Evolutionary conservation across 148 eudicot species (phyloP).

Genomic region (Limonium bicolor): DNA sequence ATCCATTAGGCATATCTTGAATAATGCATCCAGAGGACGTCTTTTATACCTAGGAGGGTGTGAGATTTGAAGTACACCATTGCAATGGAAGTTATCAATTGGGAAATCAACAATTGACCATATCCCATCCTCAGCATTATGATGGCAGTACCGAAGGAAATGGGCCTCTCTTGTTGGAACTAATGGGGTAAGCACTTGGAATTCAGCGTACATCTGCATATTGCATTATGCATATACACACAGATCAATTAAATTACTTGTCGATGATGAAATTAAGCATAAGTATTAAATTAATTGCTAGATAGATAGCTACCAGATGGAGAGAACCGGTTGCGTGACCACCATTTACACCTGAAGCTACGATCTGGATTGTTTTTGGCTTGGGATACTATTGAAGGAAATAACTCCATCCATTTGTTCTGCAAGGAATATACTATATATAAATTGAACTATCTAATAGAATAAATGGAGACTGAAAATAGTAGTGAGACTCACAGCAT

Average conservation of each 20-base stretch:
- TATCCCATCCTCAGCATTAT: slow-evolving; percentile 17
- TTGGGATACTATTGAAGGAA: slow-evolving; percentile 72
- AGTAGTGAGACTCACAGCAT: slow-evolving; percentile 53
- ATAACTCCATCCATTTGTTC: slow-evolving; percentile 83
- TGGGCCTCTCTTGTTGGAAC: slow-evolving; percentile 34
- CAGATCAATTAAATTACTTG: too few relatives aligned
- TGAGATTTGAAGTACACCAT: not conserved
- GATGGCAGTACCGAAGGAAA: slow-evolving; percentile 29
- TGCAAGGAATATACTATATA: not conserved
- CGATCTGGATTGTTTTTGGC: slow-evolving; percentile 72
- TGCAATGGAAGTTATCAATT: slow-evolving; percentile 19
- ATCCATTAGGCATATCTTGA: slow-evolving; percentile 34
- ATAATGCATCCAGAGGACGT: slow-evolving; percentile 45
- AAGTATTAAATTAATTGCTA: not conserved
- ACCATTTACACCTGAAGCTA: slow-evolving; percentile 52
- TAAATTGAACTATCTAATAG: not conserved
- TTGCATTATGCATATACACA: not conserved
- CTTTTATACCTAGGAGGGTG: slow-evolving; percentile 12
- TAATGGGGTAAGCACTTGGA: slow-evolving; percentile 33
- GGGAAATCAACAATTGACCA: slow-evolving; percentile 58
- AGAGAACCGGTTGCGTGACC: slow-evolving; percentile 82
- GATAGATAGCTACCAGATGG: slow-evolving; percentile 53
- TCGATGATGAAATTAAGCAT: too few relatives aligned
- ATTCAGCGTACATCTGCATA: slow-evolving; percentile 34
- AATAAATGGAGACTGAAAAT: not conserved